Evolutionary conservation across 2,329 filamentous ascomycete species (phyloP), one percentile per base, ranked within the genome.

Genomic region (Cadophora luteo-olivacea): DNA sequence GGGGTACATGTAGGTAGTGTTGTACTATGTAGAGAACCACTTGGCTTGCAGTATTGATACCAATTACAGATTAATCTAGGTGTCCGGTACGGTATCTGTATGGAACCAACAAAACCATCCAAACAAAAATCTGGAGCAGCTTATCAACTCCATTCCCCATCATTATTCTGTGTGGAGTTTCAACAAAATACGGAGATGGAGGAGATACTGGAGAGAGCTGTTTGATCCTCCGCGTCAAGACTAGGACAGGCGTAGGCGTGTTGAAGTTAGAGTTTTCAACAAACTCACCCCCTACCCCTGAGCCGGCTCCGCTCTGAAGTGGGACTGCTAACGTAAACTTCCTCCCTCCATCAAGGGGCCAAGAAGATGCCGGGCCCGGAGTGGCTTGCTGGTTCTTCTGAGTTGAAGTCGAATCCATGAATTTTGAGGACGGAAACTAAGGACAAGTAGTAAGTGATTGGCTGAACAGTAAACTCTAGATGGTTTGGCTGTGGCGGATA

Each of bases 211-310:
- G 25, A 54, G 24, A 54, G 29, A 29, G 29, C 3, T 32, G 51
- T 52, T 52, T 52, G 49, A 52, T 52, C 49, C 22, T 11, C 36
- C 12, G 49, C 49, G 49, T 29, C 45, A 49, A 49, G 19, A 9
- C 45, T 22, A 22, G 45, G 6, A n/a, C 22, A 32, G 9, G 12
- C 8, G 14, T 7, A 16, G 22, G 8, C 14, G 12, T 16, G 25
- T 54, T 16, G 11, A 54, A 24, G 32, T 54, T 32, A 45, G 51
- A 54, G 51, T 54, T 54, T 54, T 54, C 49, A 52, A 52, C 49
- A 52, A 52, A 52, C 1, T 45, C n/a, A 2, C 16, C 41, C 29
- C 29, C 36, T 38, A 11, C 36, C 36, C 36, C 14, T 38, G 29
- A 29, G 4, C 36, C 36, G 4, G 36, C 14, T 38, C 36, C 36